A percentile compares a stretch with the other conserved stretches of the same genome.
Evolutionary conservation across 2,329 filamentous ascomycete genomes (phyloP).

Genomic region (Colletotrichum kahawae): DNA sequence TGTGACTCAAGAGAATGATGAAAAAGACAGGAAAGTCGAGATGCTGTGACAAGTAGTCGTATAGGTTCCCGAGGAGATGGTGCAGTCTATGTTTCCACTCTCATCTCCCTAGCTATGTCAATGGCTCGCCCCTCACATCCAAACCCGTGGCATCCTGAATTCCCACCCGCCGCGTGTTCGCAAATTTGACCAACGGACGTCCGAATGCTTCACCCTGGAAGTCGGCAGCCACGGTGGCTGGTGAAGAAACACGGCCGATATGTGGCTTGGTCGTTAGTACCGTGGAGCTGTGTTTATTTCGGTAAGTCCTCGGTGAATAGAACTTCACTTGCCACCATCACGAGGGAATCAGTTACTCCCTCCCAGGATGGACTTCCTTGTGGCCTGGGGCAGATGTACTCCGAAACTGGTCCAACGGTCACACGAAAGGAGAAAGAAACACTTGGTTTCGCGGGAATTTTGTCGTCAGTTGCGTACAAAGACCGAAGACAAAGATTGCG

Average conservation of each 20-base stretch:
- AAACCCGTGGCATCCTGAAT: background rate
- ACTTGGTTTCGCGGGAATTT: fast-evolving
- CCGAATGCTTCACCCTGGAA: background rate
- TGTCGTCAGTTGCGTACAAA: background rate
- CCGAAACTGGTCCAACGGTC: background rate
- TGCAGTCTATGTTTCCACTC: background rate
- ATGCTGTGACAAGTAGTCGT: fast-evolving
- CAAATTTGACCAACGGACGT: background rate
- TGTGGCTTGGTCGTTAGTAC: background rate
- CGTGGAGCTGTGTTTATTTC: background rate
- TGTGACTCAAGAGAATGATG: background rate
- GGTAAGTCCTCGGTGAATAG: background rate
- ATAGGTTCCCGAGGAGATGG: background rate
- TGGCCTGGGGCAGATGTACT: fast-evolving
- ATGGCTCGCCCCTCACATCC: background rate
- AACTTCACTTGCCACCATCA: background rate
- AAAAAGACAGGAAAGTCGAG: background rate
- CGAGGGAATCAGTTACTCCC: background rate
- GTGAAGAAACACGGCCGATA: background rate
- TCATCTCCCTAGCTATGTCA: background rate
- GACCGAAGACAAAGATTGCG: background rate
- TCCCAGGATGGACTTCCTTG: fast-evolving
- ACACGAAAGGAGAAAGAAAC: background rate
- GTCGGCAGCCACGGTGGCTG: background rate
- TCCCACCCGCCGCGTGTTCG: background rate